A percentile compares a stretch with the other conserved stretches of the same genome.
phyloP scores from a whole-genome alignment of 2,329 filamentous ascomycete genomes.

The Gnomoniopsis smithogilvyi region DNA sequence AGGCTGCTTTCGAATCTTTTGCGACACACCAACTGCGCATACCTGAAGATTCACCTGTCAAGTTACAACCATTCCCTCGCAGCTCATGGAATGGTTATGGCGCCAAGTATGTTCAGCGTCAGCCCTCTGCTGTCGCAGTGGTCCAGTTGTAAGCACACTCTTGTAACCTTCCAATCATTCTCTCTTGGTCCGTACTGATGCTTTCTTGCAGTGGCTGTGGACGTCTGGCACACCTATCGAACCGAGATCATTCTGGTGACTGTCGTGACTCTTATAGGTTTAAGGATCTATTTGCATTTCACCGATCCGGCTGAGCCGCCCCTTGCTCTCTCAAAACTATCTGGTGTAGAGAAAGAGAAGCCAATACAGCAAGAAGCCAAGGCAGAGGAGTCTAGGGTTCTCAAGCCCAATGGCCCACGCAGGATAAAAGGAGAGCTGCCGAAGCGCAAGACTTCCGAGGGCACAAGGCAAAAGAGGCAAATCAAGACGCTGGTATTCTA shows the following conservation, averaged over 20 bases:
- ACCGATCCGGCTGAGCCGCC: conserved; percentile 32
- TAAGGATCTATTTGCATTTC: conserved; percentile 41
- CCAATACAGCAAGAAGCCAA: conserved; percentile 13
- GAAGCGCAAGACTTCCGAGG: conserved; percentile 32
- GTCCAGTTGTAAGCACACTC: conserved; percentile 7
- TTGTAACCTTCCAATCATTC: neutral
- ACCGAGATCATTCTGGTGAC: conserved; percentile 39
- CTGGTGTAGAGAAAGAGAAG: conserved; percentile 19
- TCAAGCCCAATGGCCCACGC: conserved; percentile 39
- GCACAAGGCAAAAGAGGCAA: conserved; percentile 28
- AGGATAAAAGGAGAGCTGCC: conserved; percentile 40
- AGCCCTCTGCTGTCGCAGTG: conserved; percentile 13
- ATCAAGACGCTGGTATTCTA: conserved; percentile 82
- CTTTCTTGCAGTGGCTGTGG: conserved; percentile 25
- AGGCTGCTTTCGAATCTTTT: conserved; percentile 1
- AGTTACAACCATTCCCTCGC: neutral
- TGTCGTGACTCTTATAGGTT: conserved; percentile 34
- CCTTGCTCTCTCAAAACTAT: conserved; percentile 34
- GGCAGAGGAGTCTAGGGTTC: conserved; percentile 25
- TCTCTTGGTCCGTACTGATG: neutral
- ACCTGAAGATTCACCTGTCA: neutral
- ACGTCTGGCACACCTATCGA: conserved; percentile 45
- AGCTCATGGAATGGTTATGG: conserved; percentile 3
- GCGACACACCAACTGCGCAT: neutral
- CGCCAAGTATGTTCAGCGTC: neutral